These are phyloP conservation scores for Schizophyllum amplum DNA, from an alignment of 1,284 basidiomycete species.

Conservation along the genomic window DNA sequence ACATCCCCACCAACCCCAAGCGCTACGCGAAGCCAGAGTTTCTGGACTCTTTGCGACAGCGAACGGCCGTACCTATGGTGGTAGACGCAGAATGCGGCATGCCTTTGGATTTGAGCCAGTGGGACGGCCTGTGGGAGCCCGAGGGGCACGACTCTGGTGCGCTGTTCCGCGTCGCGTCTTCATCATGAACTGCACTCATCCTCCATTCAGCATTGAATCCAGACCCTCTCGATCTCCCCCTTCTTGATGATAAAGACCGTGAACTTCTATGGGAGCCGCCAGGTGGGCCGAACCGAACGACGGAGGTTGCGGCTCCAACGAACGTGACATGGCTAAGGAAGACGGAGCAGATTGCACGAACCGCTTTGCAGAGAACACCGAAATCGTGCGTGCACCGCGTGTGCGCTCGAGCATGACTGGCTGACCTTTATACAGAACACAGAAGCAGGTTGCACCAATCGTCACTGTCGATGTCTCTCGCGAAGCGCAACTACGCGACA, in stretches of 20 bases:
- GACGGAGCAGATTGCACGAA: constrained; percentile 75
- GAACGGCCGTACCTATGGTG: constrained; percentile 83
- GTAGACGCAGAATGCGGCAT: constrained; percentile 92
- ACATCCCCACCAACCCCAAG: constrained; percentile 78
- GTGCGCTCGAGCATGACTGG: neutral
- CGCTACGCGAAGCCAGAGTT: constrained; percentile 84
- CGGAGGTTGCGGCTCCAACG: constrained; percentile 36
- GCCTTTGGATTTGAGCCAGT: constrained; percentile 82
- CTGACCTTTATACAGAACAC: no score
- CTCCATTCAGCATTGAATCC: constrained; percentile 54
- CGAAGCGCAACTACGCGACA: constrained; percentile 71
- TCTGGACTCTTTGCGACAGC: constrained; percentile 70
- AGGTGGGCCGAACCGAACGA: constrained; percentile 22
- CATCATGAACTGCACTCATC: constrained; percentile 4
- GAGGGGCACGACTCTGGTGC: constrained; percentile 33
- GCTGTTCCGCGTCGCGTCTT: constrained; percentile 1
- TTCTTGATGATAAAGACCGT: constrained; percentile 31
- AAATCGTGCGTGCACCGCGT: constrained; percentile 42
- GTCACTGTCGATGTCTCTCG: constrained; percentile 67
- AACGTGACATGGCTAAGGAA: constrained; percentile 86
- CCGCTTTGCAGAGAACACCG: constrained; percentile 37
- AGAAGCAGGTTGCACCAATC: constrained; percentile 13
- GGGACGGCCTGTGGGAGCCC: constrained; percentile 79
- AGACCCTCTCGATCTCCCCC: constrained; percentile 49
- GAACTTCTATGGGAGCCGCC: constrained; percentile 25